Conservation (phyloP, 768 basidiomycete genomes). For the Amanita pallidorosea region DNA sequence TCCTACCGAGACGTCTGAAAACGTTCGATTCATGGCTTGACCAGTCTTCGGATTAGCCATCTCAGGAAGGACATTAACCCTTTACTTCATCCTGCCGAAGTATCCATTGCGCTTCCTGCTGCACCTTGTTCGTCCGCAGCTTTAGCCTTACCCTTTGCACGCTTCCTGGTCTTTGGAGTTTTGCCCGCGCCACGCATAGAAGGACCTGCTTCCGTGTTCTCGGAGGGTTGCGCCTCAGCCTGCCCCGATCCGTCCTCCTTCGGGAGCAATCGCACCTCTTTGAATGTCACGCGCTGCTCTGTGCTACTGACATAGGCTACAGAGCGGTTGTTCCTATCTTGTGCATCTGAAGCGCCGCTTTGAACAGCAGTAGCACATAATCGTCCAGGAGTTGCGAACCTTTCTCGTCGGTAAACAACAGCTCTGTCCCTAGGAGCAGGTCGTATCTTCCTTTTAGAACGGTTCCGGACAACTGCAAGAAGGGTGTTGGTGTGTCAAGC, state of each 20-base stretch:
- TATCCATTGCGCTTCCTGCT: constrained; percentile 3
- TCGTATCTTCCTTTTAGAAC: constrained; percentile 64
- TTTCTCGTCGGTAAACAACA: constrained; percentile 64
- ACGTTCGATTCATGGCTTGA: too few relatives aligned
- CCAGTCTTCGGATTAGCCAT: too few relatives aligned
- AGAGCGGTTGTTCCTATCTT: constrained; percentile 32
- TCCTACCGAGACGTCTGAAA: too few relatives aligned
- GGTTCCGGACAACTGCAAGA: constrained; percentile 67
- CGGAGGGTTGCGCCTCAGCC: background rate
- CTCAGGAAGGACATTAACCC: too few relatives aligned
- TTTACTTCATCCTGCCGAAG: background rate
- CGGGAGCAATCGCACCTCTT: constrained; percentile 49
- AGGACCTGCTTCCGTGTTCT: too few relatives aligned
- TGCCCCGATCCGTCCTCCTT: constrained; percentile 13
- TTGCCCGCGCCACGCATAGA: background rate
- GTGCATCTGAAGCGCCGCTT: constrained; percentile 19
- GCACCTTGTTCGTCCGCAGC: constrained; percentile 1
- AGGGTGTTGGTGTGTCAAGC: constrained; percentile 65
- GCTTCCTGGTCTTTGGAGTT: background rate
- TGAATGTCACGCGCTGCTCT: constrained; percentile 62
- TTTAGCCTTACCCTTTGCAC: constrained; percentile 9
- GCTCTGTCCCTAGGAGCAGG: constrained; percentile 54
- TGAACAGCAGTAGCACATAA: background rate
- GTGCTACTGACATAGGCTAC: constrained; percentile 50
- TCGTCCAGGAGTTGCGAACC: constrained; percentile 21